Conservation (phyloP, 164 flowering plant species). For the Aristolochia fimbriata region DNA sequence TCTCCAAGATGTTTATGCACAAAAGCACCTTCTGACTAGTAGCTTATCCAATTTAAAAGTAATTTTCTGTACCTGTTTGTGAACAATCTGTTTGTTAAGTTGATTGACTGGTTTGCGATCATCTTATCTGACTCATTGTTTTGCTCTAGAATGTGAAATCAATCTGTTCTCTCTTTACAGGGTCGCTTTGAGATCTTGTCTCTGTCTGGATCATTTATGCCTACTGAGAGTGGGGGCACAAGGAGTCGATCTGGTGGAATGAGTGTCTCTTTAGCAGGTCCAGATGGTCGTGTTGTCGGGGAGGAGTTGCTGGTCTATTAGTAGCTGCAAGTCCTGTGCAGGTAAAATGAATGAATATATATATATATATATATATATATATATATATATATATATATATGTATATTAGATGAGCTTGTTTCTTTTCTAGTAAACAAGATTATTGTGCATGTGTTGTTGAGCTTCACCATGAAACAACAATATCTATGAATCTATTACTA, state of each 20-base stretch:
- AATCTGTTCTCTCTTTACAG: slow-evolving; percentile 23
- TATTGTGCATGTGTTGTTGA: neutral
- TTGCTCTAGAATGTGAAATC: neutral
- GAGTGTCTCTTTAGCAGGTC: slow-evolving; percentile 96
- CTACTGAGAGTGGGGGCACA: slow-evolving; percentile 75
- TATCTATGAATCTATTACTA: too few species aligned
- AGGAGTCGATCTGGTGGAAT: slow-evolving; percentile 94
- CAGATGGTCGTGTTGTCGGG: slow-evolving; percentile 99
- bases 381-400: too few species aligned
- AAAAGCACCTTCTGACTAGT: too few species aligned
- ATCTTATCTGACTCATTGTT: neutral
- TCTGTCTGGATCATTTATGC: slow-evolving; percentile 93
- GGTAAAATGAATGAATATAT: too few species aligned
- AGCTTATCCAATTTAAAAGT: neutral
- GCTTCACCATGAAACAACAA: neutral
- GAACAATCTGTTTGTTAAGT: neutral
- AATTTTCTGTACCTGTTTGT: neutral
- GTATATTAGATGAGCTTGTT: neutral
- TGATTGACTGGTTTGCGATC: too few species aligned
- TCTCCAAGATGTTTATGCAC: too few species aligned
- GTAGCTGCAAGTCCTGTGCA: slow-evolving; percentile 95
- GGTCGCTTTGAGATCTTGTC: slow-evolving; percentile 98
- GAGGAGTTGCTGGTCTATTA: slow-evolving; percentile 91
- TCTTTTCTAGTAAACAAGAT: neutral
- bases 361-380: too few species aligned